Evolutionary conservation across 2,329 filamentous ascomycete species (phyloP).

Genomic region (Fusarium verticillioides): DNA sequence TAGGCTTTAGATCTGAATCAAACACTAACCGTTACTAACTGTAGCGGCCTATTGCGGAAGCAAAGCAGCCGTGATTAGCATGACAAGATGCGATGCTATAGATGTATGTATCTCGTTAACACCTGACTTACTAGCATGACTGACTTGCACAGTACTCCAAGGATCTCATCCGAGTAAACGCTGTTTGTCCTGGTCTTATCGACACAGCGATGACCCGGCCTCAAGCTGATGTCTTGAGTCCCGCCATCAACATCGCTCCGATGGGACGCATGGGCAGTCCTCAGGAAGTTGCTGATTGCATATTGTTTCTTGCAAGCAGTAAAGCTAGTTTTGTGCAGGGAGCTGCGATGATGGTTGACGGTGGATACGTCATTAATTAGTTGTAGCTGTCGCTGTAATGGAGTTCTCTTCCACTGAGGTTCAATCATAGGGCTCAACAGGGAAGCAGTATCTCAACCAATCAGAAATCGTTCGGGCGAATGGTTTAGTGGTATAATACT

Average conservation of each 20-base stretch:
- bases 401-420: neutral
- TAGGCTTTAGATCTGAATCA: rapidly evolving
- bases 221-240: constrained; percentile 30
- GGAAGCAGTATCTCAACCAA: rapidly evolving
- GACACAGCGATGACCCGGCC: constrained; percentile 59
- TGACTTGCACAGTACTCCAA: constrained; percentile 57
- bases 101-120: neutral
- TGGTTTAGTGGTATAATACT: constrained; percentile 23
- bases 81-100: constrained; percentile 62
- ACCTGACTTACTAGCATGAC: rapidly evolving
- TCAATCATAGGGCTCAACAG: rapidly evolving
- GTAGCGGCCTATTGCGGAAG: constrained; percentile 66
- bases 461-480: constrained; percentile 7
- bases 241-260: constrained; percentile 52
- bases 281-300: constrained; percentile 60
- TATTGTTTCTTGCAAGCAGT: constrained; percentile 60
- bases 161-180: constrained; percentile 59
- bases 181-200: constrained; percentile 74
- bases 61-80: constrained; percentile 67
- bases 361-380: constrained; percentile 62
- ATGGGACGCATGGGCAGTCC: constrained; percentile 63
- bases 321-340: constrained; percentile 64
- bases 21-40: rapidly evolving
- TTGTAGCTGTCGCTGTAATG: neutral
- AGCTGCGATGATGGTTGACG: constrained; percentile 63